Evolutionary conservation across 106 monocot species (phyloP).

Genomic region (Dendrobium catenatum): DNA sequence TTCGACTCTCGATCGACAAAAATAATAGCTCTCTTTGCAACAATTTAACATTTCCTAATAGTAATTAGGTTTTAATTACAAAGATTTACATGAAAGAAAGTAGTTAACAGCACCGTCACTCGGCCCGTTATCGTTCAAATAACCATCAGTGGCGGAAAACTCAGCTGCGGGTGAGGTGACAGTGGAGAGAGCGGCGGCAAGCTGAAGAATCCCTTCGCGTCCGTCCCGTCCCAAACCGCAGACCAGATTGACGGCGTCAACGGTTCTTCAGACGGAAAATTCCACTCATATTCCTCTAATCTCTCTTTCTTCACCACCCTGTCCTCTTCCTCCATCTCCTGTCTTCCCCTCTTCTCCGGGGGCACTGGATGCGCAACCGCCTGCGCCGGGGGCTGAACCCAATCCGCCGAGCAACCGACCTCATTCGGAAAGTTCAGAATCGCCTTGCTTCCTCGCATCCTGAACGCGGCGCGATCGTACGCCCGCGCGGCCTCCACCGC

Average conservation of each 20-base stretch:
- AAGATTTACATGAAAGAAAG: too few relatives aligned
- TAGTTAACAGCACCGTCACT: too few relatives aligned
- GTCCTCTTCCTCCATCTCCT: not conserved
- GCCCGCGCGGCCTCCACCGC: constrained; percentile 69
- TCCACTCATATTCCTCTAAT: not conserved
- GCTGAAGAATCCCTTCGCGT: constrained; percentile 23
- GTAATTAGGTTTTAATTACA: too few relatives aligned
- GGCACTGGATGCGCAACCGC: not conserved
- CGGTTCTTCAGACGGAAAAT: constrained; percentile 1
- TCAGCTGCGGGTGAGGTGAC: constrained; percentile 25
- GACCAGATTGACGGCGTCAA: constrained; percentile 41
- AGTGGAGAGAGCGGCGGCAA: constrained; percentile 41
- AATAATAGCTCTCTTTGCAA: too few relatives aligned
- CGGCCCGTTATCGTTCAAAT: not conserved
- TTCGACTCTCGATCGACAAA: too few relatives aligned
- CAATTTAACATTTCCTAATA: too few relatives aligned
- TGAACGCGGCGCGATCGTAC: constrained; percentile 69
- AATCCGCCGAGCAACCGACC: constrained; percentile 9
- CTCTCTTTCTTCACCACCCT: not conserved
- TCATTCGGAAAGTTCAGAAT: constrained; percentile 88
- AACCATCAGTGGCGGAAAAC: constrained; percentile 16
- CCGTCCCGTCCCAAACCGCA: constrained; percentile 14
- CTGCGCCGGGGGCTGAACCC: not conserved
- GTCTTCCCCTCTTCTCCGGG: constrained; percentile 13
- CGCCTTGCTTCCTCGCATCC: constrained; percentile 60